These are phyloP conservation scores for Plectosphaerella plurivora DNA, from an alignment of 2,329 filamentous ascomycete species.

Conservation along the genomic window DNA sequence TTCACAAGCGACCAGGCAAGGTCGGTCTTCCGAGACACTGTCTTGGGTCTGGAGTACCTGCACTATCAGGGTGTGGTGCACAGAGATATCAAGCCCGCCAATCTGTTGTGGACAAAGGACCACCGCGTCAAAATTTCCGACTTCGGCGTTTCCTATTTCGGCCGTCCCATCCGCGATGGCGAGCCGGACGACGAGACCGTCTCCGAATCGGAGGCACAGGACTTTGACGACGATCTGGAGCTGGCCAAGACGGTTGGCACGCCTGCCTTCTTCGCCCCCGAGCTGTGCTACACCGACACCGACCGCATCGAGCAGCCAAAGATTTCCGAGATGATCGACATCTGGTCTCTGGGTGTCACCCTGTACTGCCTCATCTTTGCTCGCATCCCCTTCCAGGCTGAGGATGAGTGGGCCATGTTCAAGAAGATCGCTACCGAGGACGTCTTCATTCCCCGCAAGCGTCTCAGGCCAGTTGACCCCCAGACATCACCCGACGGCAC, in stretches of 20 bases:
- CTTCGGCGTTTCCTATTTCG: conserved; percentile 97
- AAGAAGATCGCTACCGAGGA: conserved; percentile 86
- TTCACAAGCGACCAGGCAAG: conserved; percentile 83
- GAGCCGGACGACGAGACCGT: conserved; percentile 71
- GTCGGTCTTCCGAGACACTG: conserved; percentile 83
- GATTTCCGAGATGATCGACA: conserved; percentile 90
- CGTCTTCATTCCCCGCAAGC: conserved; percentile 79
- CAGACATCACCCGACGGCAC: conserved; percentile 50
- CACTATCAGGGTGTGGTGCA: conserved; percentile 84
- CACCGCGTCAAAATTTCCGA: conserved; percentile 96
- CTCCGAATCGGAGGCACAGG: conserved; percentile 76
- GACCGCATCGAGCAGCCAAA: conserved; percentile 61
- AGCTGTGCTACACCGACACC: conserved; percentile 85
- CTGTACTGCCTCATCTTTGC: conserved; percentile 94
- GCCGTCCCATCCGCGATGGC: conserved; percentile 77
- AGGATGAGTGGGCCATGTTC: conserved; percentile 91
- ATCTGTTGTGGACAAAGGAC: conserved; percentile 80
- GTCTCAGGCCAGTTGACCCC: conserved; percentile 71
- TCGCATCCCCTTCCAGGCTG: conserved; percentile 86
- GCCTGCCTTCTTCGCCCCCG: conserved; percentile 94
- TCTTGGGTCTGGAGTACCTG: conserved; percentile 89
- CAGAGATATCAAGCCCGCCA: conserved; percentile 83
- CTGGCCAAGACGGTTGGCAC: conserved; percentile 98
- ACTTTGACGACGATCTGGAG: conserved; percentile 89
- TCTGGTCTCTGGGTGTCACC: conserved; percentile 95